phyloP scores from a whole-genome alignment of 805 yeast genomes.

The Yamadazyma insecticola region DNA sequence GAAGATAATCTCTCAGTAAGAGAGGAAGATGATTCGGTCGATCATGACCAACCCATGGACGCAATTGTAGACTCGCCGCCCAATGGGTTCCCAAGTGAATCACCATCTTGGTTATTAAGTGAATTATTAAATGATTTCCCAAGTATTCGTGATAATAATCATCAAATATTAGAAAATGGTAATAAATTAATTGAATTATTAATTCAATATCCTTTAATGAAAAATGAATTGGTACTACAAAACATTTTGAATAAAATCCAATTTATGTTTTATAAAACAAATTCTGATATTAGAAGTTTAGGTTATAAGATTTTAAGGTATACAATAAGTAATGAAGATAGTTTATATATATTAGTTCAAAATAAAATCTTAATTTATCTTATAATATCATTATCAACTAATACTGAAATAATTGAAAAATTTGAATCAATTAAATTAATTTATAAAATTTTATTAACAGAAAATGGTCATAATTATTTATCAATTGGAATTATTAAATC shows the following conservation, averaged over 20 bases:
- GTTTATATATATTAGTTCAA: slow-evolving; percentile 50
- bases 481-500: slow-evolving; percentile 65
- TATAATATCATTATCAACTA: slow-evolving; percentile 60
- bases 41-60: no score
- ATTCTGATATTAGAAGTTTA: slow-evolving; percentile 62
- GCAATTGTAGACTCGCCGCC: neutral
- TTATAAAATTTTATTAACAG: slow-evolving; percentile 53
- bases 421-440: slow-evolving; percentile 73
- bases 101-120: slow-evolving; percentile 56
- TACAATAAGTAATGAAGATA: slow-evolving; percentile 49
- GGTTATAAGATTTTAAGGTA: slow-evolving; percentile 74
- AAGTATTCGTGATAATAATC: slow-evolving; percentile 30
- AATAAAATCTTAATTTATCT: slow-evolving; percentile 59
- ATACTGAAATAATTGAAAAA: slow-evolving; percentile 53
- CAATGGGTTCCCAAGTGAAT: slow-evolving; percentile 4
- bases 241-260: slow-evolving; percentile 57
- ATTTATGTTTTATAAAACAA: slow-evolving; percentile 51
- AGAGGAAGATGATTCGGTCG: no score
- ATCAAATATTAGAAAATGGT: slow-evolving; percentile 5
- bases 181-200: slow-evolving; percentile 61
- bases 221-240: slow-evolving; percentile 58
- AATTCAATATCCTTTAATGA: slow-evolving; percentile 53
- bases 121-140: slow-evolving; percentile 54
- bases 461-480: slow-evolving; percentile 47
- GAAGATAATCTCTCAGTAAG: slow-evolving; percentile 1